phyloP scores from a whole-genome alignment of 192 early-diverging fungal genomes.

The Cetraspora pellucida region DNA sequence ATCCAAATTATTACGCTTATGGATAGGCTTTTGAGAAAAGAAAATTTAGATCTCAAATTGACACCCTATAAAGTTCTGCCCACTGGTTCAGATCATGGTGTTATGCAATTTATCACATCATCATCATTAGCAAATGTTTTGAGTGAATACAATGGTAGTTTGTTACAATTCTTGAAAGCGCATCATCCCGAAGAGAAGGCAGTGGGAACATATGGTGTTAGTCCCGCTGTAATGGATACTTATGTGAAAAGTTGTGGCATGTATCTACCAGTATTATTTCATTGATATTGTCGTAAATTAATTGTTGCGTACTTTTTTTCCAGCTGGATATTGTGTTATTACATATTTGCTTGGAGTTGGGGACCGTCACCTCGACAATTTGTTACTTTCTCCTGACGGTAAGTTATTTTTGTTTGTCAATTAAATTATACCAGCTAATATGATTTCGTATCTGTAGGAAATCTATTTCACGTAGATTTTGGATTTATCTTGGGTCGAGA shows the following conservation, averaged over 20 bases:
- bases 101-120: slow-evolving; percentile 95
- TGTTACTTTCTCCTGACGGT: slow-evolving; percentile 86
- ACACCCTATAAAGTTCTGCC: slow-evolving; percentile 97
- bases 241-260: slow-evolving; percentile 93
- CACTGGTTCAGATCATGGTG: slow-evolving; percentile 91
- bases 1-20: slow-evolving; percentile 98
- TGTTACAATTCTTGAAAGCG: slow-evolving; percentile 78
- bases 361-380: slow-evolving; percentile 97
- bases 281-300: too few relatives aligned
- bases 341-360: slow-evolving; percentile 98
- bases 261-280: slow-evolving; percentile 5
- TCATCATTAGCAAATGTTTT: slow-evolving; percentile 87
- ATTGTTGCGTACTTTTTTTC: not conserved
- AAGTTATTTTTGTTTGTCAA: slow-evolving; percentile 26
- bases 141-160: slow-evolving; percentile 80
- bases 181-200: slow-evolving; percentile 68
- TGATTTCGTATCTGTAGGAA: slow-evolving; percentile 48
- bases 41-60: slow-evolving; percentile 91
- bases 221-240: slow-evolving; percentile 85
- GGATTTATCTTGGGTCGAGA: slow-evolving; percentile 98
- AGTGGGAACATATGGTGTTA: slow-evolving; percentile 65
- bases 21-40: slow-evolving; percentile 92
- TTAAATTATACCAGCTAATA: not conserved
- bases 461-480: slow-evolving; percentile 98
- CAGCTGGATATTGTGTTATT: slow-evolving; percentile 98